These are phyloP conservation scores for Mayamaea pseudoterrestris DNA, from an alignment of 108 stramenopile species.

Conservation along the genomic window DNA sequence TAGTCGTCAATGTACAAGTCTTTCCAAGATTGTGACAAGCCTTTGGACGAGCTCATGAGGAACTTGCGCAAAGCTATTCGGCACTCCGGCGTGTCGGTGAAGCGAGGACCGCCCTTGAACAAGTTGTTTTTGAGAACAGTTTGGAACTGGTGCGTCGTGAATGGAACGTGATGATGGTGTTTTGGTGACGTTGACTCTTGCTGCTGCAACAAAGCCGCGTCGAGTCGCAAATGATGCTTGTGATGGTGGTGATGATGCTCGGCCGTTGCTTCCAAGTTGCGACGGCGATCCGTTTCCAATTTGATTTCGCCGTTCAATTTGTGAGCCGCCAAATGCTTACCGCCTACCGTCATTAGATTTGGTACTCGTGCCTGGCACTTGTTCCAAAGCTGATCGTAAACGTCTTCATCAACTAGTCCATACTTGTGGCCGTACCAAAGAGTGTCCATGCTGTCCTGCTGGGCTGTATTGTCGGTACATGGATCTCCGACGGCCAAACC, in stretches of 20 bases:
- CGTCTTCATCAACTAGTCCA: slow-evolving; percentile 42
- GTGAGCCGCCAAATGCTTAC: slow-evolving; percentile 4
- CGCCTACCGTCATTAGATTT: slow-evolving; percentile 23
- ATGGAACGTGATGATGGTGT: too few species aligned
- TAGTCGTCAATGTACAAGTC: slow-evolving; percentile 54
- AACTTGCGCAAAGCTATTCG: slow-evolving; percentile 42
- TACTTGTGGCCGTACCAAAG: slow-evolving; percentile 61
- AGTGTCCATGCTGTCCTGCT: slow-evolving; percentile 44
- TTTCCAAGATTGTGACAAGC: slow-evolving; percentile 44
- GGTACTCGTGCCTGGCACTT: slow-evolving; percentile 28
- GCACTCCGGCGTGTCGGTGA: slow-evolving; percentile 15
- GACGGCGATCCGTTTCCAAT: not conserved
- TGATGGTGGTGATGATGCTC: too few species aligned
- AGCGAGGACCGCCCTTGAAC: not conserved
- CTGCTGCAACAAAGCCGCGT: too few species aligned
- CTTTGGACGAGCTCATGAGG: slow-evolving; percentile 24
- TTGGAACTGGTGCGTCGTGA: too few species aligned
- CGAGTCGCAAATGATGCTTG: too few species aligned
- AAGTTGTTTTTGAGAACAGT: too few species aligned
- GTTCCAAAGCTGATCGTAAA: slow-evolving; percentile 42
- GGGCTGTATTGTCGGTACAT: slow-evolving; percentile 50
- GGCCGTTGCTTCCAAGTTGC: too few species aligned
- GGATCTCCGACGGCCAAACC: slow-evolving; percentile 65
- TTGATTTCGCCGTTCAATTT: not conserved
- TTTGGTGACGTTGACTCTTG: too few species aligned